These are phyloP conservation scores for Naganishia friedmannii DNA, from an alignment of 768 basidiomycete species.

Conservation along the genomic window DNA sequence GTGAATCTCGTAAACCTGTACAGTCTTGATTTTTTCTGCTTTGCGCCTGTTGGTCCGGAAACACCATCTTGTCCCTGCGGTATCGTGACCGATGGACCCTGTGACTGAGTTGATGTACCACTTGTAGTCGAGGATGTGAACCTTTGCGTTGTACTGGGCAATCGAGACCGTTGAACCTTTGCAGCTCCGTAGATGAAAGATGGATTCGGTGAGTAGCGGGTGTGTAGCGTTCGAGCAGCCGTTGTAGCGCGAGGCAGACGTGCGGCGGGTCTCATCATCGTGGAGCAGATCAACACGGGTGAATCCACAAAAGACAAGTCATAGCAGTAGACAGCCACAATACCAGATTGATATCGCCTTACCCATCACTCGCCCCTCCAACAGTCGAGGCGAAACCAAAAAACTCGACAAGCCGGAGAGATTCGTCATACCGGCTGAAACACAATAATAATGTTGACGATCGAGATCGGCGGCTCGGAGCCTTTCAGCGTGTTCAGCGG, in stretches of 20 bases:
- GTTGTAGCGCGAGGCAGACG: neutral
- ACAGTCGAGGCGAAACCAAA: neutral
- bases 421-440: constrained; percentile 7
- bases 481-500: no score
- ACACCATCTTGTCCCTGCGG: neutral
- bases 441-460: neutral
- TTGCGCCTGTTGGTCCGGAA: neutral
- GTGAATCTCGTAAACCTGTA: constrained; percentile 16
- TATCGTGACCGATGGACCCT: neutral
- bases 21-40: constrained; percentile 19
- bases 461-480: neutral
- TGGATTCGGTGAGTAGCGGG: neutral
- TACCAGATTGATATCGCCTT: neutral
- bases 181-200: neutral
- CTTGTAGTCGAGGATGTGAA: neutral
- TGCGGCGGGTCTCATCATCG: neutral
- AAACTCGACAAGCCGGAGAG: neutral
- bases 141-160: neutral
- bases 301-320: neutral
- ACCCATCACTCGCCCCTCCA: no score
- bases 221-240: neutral
- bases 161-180: neutral
- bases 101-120: neutral
- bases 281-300: neutral
- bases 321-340: neutral